A percentile compares a stretch with the other conserved stretches of the same genome.
Conservation (phyloP, 257 asterid species). For the Solanum neorickii region DNA sequence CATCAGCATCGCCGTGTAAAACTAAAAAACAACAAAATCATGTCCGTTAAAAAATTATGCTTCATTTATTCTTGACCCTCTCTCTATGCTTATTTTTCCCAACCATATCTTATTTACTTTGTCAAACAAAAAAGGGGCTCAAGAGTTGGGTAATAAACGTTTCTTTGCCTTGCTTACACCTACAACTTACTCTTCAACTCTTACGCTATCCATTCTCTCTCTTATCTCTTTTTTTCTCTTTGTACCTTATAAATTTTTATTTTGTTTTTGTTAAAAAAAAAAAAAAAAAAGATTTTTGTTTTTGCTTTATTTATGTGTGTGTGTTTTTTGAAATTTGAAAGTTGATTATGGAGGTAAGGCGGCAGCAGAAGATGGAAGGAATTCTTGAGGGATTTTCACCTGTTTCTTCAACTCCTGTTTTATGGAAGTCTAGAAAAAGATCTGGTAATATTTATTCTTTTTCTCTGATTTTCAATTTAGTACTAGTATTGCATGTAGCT, state of each 20-base stretch:
- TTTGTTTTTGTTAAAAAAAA: too few relatives aligned
- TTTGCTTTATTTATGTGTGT: neutral
- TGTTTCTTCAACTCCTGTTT: conserved; percentile 59
- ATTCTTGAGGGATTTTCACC: conserved; percentile 59
- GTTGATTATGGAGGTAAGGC: conserved; percentile 35
- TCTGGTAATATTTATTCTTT: conserved; percentile 11
- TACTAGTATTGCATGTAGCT: neutral
- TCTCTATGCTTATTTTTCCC: neutral
- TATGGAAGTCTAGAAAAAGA: conserved; percentile 85
- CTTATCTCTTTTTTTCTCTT: neutral
- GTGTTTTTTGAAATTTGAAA: neutral
- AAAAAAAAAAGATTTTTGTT: neutral
- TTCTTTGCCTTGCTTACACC: neutral
- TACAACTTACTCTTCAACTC: neutral
- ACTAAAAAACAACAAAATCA: conserved; percentile 9
- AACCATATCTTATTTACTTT: neutral
- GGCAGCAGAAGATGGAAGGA: conserved; percentile 23
- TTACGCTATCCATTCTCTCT: neutral
- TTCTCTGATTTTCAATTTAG: neutral
- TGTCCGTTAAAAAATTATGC: conserved; percentile 8
- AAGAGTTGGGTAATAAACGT: neutral
- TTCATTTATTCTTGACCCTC: conserved; percentile 14
- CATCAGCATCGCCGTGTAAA: neutral
- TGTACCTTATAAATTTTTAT: neutral
- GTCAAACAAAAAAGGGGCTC: neutral